Conservation (phyloP, 345 rosid genomes). For the Salix dunnii region DNA sequence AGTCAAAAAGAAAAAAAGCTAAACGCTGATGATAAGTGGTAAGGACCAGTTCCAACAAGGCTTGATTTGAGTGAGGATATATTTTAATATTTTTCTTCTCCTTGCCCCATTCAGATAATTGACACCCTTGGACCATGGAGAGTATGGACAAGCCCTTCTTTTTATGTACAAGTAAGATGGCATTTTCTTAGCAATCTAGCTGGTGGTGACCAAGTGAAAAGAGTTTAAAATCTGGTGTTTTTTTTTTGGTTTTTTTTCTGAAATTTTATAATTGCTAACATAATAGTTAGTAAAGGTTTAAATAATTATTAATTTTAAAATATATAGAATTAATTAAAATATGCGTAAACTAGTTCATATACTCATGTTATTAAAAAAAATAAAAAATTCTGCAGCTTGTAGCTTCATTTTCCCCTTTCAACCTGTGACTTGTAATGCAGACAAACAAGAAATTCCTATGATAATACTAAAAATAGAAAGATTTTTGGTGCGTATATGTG, state of each 20-base stretch:
- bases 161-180: too few species aligned
- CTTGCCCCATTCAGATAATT: background rate
- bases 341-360: rapidly evolving
- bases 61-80: background rate
- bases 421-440: too few species aligned
- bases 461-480: background rate
- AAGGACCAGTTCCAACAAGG: background rate
- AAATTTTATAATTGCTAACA: too few species aligned
- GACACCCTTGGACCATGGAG: background rate
- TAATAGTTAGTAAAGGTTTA: too few species aligned
- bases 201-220: too few species aligned
- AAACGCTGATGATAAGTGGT: background rate
- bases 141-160: background rate
- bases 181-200: too few species aligned
- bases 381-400: background rate
- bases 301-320: rapidly evolving
- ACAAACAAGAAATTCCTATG: too few species aligned
- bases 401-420: background rate
- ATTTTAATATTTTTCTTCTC: background rate
- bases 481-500: background rate
- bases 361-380: too few species aligned
- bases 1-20: background rate
- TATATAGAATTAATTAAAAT: too few species aligned
- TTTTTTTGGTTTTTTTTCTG: too few species aligned
- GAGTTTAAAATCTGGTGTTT: too few species aligned